Percentiles rank a stretch among this genome's conserved stretches.
These are phyloP conservation scores for Pichia gijzeniarum DNA, from an alignment of 805 yeast genomes.

Conservation along the genomic window DNA sequence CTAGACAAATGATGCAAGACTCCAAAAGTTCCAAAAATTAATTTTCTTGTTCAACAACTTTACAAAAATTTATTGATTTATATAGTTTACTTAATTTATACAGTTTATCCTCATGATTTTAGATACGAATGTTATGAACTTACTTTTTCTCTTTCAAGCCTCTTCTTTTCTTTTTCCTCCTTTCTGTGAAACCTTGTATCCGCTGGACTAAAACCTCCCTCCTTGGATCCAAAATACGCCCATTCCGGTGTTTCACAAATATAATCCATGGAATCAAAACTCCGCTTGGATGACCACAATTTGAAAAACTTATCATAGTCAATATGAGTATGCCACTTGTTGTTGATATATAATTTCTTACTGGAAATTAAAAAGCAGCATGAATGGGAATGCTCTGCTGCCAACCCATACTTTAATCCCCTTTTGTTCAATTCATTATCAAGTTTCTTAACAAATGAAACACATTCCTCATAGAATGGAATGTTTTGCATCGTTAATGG, in stretches of 20 bases:
- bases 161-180: conserved; percentile 50
- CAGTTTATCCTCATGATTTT: too few relatives aligned
- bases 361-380: conserved; percentile 87
- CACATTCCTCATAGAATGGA: conserved; percentile 90
- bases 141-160: conserved; percentile 22
- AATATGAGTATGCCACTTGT: conserved; percentile 84
- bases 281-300: conserved; percentile 52
- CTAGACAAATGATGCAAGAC: conserved; percentile 32
- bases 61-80: not conserved
- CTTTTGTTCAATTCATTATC: conserved; percentile 55
- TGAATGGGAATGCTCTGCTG: conserved; percentile 94
- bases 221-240: conserved; percentile 83
- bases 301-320: conserved; percentile 73
- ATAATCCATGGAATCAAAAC: conserved; percentile 76
- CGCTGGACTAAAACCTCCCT: conserved; percentile 86
- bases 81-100: too few relatives aligned
- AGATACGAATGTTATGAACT: not conserved
- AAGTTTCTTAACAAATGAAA: conserved; percentile 59
- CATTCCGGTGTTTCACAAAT: conserved; percentile 76
- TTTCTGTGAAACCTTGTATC: conserved; percentile 66
- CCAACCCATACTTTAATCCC: conserved; percentile 71
- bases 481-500: conserved; percentile 93
- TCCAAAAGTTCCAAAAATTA: not conserved
- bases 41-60: too few relatives aligned
- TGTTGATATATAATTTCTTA: conserved; percentile 58